Base-by-base conservation (phyloP, 495 filamentous ascomycete genomes). In the Penicillium canariense region DNA sequence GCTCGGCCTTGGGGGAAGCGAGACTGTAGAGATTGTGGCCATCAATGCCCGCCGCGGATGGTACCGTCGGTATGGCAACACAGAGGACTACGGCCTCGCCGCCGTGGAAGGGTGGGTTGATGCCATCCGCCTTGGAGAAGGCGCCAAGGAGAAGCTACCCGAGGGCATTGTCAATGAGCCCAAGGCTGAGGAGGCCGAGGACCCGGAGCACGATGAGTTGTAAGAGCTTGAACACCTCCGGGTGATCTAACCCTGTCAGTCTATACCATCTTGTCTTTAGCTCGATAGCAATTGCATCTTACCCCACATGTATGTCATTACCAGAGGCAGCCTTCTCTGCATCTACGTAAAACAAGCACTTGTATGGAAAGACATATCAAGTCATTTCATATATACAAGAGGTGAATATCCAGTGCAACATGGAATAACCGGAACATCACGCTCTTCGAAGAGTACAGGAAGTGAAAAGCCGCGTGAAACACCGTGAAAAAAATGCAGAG, bases 51-150 rank as follows among this genome's bases (percentile, higher is more conserved):
- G 89, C 58, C 79, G 91, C 31, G 83, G 84, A 20, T 97, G 94
- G 95, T 95, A 85, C 80, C 84, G 87, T 55, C 83, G 79, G 32
- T 95, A 87, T 60, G 72, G 78, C 31, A 81, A 85, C 20, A 63
- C 63, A 6, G 70, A 72, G 31, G 74, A 77, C 50, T 89, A 84
- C 55, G 77, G 75, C 10, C 65, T 79, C 27, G 77, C 77, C 28
- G 77, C 78, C 9, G 71, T 97, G 31, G 90, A 96, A 69, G 74
- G 77, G 48, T 97, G 91, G 91, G 79, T 97, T 56, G 94, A 98
- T 67, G 81, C 80, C 3, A 90, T 97, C 58, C 82, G 88, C 22
- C 75, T 98, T 66, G 90, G 91, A 40, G 95, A 96, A 60, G 87
- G 87, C 5, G 68, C 79, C 18, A 96, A 92, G 78, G 80, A 85